These are phyloP conservation scores for Sambucus nigra DNA, from an alignment of 129 eudicot species.

Conservation along the genomic window DNA sequence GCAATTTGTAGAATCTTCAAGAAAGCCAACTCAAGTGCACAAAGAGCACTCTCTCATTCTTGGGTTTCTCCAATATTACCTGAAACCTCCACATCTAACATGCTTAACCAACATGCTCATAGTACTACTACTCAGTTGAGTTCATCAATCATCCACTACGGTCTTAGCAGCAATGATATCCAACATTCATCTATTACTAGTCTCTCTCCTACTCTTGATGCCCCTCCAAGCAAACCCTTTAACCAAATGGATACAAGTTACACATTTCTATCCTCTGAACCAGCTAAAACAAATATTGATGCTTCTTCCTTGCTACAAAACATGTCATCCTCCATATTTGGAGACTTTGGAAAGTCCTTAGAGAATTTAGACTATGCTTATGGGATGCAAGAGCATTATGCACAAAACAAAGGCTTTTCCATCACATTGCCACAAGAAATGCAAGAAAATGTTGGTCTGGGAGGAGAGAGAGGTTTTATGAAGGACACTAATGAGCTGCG, in stretches of 20 bases:
- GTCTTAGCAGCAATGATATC: slow-evolving; percentile 14
- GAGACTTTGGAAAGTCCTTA: slow-evolving; percentile 29
- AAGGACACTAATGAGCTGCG: slow-evolving; percentile 23
- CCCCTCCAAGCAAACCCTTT: slow-evolving; percentile 32
- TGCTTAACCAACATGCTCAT: slow-evolving; percentile 15
- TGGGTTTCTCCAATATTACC: slow-evolving; percentile 63
- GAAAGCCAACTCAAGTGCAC: slow-evolving; percentile 77
- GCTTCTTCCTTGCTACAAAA: slow-evolving; percentile 56
- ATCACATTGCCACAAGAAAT: slow-evolving; percentile 21
- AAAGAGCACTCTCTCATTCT: slow-evolving; percentile 68
- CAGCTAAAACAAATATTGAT: slow-evolving; percentile 32
- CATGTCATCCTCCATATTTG: slow-evolving; percentile 56
- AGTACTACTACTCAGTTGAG: slow-evolving; percentile 5
- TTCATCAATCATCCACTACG: slow-evolving; percentile 19
- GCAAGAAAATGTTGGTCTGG: slow-evolving; percentile 23
- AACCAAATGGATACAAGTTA: slow-evolving; percentile 26
- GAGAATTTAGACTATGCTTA: slow-evolving; percentile 28
- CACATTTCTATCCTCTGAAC: slow-evolving; percentile 37
- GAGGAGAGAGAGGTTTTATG: slow-evolving; percentile 18
- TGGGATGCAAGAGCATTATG: slow-evolving; percentile 24
- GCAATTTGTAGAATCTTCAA: slow-evolving; percentile 95
- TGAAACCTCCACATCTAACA: slow-evolving; percentile 23
- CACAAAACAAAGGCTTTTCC: slow-evolving; percentile 21
- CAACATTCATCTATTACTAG: slow-evolving; percentile 36
- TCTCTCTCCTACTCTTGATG: slow-evolving; percentile 35